Conservation (phyloP, 2,329 filamentous ascomycete genomes). For the Knufia petricola region DNA sequence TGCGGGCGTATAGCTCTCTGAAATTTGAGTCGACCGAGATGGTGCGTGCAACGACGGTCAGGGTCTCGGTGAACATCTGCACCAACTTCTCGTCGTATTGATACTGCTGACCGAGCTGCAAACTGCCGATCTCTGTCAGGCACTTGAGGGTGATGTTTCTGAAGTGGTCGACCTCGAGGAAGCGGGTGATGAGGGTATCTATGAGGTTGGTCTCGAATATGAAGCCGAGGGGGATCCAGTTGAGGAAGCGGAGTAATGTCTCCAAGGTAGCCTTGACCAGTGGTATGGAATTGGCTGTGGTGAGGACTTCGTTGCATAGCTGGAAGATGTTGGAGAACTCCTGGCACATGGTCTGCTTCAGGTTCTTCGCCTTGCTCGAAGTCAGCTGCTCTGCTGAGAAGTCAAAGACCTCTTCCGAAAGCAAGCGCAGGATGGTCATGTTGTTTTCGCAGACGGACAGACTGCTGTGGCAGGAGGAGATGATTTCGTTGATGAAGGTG, state of each 20-base stretch:
- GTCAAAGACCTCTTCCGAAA: constrained; percentile 98
- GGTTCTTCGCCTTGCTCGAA: constrained; percentile 88
- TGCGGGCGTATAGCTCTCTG: constrained; percentile 80
- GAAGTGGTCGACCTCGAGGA: constrained; percentile 88
- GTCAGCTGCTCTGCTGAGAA: constrained; percentile 99
- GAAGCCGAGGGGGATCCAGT: constrained; percentile 97
- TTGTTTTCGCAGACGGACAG: constrained; percentile 99
- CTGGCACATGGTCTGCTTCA: constrained; percentile 97
- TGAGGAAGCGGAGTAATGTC: constrained; percentile 89
- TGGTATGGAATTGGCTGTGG: constrained; percentile 76
- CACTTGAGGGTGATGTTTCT: constrained; percentile 95
- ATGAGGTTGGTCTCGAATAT: constrained; percentile 98
- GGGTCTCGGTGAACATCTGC: constrained; percentile 95
- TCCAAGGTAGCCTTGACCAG: constrained; percentile 94
- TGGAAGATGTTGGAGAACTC: constrained; percentile 99
- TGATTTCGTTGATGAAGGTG: constrained; percentile 99
- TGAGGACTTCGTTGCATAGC: constrained; percentile 89
- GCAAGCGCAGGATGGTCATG: constrained; percentile 90
- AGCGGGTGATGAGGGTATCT: constrained; percentile 83
- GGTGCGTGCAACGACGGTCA: constrained; percentile 85
- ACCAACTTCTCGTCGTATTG: constrained; percentile 92
- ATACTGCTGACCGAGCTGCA: constrained; percentile 67
- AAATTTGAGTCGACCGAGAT: constrained; percentile 85
- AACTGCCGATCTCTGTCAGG: constrained; percentile 88
- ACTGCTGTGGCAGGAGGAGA: constrained; percentile 88